Conservation (phyloP, 108 stramenopile genomes). For the Nitzschia palea region DNA sequence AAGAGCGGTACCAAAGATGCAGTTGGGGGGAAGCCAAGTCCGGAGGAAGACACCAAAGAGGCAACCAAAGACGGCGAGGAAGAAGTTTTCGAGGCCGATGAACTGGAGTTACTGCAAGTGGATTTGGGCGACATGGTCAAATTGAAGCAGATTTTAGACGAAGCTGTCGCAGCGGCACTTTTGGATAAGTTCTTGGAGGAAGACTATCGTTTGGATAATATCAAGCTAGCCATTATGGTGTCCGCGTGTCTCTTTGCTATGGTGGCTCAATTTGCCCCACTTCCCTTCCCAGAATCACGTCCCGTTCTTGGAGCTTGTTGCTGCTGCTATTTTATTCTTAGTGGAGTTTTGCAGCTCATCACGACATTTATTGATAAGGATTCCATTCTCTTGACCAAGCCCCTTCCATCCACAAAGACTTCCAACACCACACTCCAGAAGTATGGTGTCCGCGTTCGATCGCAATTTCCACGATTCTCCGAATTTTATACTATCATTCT, state of each 20-base stretch:
- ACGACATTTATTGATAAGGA: constrained; percentile 93
- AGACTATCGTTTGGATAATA: constrained; percentile 86
- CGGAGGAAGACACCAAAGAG: constrained; percentile 1
- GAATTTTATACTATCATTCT: constrained; percentile 87
- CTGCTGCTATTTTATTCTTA: constrained; percentile 86
- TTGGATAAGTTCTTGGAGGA: constrained; percentile 66
- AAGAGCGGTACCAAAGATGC: constrained; percentile 7
- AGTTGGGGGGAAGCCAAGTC: background rate
- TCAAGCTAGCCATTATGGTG: constrained; percentile 90
- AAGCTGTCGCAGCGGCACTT: constrained; percentile 78
- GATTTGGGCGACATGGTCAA: constrained; percentile 96
- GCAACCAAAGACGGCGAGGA: constrained; percentile 16
- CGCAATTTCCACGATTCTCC: constrained; percentile 84
- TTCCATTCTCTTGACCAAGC: constrained; percentile 85
- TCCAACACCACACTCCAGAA: constrained; percentile 56
- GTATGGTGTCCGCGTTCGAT: constrained; percentile 77
- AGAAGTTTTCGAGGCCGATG: constrained; percentile 40
- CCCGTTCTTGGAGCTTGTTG: constrained; percentile 90
- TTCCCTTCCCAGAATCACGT: constrained; percentile 92
- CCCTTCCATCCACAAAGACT: constrained; percentile 36
- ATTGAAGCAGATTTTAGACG: constrained; percentile 96
- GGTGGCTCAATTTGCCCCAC: constrained; percentile 90
- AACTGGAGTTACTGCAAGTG: constrained; percentile 84
- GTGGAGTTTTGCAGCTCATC: constrained; percentile 89
- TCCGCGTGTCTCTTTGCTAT: constrained; percentile 90